Base-by-base conservation (phyloP, 176 grass and related monocot genomes). In the Juncus effusus region DNA sequence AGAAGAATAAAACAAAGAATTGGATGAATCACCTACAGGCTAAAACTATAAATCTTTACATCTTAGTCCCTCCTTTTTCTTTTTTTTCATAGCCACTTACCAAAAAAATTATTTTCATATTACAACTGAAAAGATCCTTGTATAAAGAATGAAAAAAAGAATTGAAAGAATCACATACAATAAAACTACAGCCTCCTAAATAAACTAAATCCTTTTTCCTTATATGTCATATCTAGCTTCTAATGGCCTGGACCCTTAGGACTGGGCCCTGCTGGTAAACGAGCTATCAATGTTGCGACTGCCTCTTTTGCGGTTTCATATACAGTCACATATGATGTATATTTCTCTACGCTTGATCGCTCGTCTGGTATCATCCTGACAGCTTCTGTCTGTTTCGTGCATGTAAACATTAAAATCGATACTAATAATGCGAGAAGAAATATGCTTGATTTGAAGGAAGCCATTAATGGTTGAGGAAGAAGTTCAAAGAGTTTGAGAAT, bases 201-300 rank as follows among this genome's bases (percentile, higher is more conserved):
- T 38, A 28, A 28, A 28, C 7, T 35, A 10, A 54, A 63, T 15
- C 14, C 40, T 10, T 64, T 15, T 10, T 40, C 7, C 13, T 11
- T 51, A 36, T 60, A 5, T 4, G 36, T 42, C 16, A 4, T n/a
- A 9, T 37, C 37, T 14, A 53, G 53, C 28, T 42, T 7, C 81
- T 90, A 90, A 56, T 95, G 86, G 0, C 86, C 90, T 2, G 83
- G 65, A 0, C 90, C 90, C 59, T 52, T 84, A 3, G 80, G 83
- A 74, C 90, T 90, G 1, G 90, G 63, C 11, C 90, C 90, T 2
- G 90, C 82, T 42, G 83, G 83, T 53, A 86, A 38, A 71, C 70
- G 85, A 54, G 74, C 90, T 61, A 86, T 63, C 77, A 81, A 84
- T 10, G 79, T 79, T 61, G 61, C 72, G 73, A 93, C 77, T 53